These are phyloP conservation scores for Penicillium sp. DNA, from an alignment of 2,329 filamentous ascomycete genomes.

Conservation along the genomic window DNA sequence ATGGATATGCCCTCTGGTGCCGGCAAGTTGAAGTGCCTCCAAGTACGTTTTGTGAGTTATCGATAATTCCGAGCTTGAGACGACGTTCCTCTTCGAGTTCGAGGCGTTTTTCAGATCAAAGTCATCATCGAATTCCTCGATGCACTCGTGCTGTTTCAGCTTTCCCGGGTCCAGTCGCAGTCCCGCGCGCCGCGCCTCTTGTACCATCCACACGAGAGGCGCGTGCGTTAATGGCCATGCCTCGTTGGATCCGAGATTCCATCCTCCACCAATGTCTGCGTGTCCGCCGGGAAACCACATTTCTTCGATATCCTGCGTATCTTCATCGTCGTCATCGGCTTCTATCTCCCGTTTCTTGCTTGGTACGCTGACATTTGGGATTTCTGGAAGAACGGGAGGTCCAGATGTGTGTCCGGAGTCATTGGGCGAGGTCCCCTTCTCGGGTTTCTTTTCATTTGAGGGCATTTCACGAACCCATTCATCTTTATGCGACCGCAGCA, in stretches of 20 bases:
- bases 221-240: slow-evolving; percentile 60
- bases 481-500: slow-evolving; percentile 10
- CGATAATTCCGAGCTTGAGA: background rate
- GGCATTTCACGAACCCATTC: background rate
- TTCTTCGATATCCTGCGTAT: slow-evolving; percentile 67
- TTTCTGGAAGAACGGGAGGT: slow-evolving; percentile 4
- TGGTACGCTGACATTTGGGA: background rate
- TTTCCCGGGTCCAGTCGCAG: slow-evolving; percentile 60
- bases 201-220: slow-evolving; percentile 68
- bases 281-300: slow-evolving; percentile 72
- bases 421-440: background rate
- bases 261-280: slow-evolving; percentile 73
- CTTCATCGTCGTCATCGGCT: background rate
- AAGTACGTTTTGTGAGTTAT: background rate
- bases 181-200: slow-evolving; percentile 61
- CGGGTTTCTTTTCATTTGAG: background rate
- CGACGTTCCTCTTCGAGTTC: slow-evolving; percentile 17
- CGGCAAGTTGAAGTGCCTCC: background rate
- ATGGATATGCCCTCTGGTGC: slow-evolving; percentile 53
- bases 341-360: background rate
- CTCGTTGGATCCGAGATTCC: slow-evolving; percentile 57
- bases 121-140: slow-evolving; percentile 29
- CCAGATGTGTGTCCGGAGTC: background rate
- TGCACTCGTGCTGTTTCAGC: slow-evolving; percentile 22
- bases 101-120: slow-evolving; percentile 19